Evolutionary conservation across 2,329 filamentous ascomycete genomes (phyloP).

Genomic region (Teratosphaeria viscida): DNA sequence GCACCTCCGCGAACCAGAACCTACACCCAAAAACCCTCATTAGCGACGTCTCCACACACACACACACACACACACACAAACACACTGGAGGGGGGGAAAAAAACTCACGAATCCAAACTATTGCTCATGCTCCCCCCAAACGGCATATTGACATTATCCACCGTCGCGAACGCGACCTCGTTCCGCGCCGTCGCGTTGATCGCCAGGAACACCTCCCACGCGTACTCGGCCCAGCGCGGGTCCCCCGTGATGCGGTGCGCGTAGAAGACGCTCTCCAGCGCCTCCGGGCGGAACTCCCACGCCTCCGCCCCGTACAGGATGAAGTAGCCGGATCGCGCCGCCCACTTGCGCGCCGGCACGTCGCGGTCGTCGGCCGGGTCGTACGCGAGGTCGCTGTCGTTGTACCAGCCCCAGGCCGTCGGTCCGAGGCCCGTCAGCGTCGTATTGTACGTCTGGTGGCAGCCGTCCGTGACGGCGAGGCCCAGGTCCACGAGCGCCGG

Average conservation of each 20-base stretch:
- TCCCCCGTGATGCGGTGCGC: conserved; percentile 8
- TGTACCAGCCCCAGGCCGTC: conserved; percentile 54
- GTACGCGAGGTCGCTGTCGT: conserved; percentile 8
- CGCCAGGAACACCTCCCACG: conserved; percentile 6
- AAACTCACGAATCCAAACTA: conserved; percentile 4
- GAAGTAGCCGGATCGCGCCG: conserved; percentile 9
- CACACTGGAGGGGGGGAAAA: background rate
- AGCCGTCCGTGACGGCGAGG: conserved; percentile 16
- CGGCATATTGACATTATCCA: conserved; percentile 6
- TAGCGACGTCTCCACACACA: background rate
- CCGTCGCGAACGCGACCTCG: conserved; percentile 4
- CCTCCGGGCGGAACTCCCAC: conserved; percentile 7
- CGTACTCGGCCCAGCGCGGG: conserved; percentile 24
- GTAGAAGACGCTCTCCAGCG: conserved; percentile 6
- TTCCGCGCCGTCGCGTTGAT: conserved; percentile 6
- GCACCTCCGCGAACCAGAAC: conserved; percentile 15
- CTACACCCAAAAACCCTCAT: conserved; percentile 1
- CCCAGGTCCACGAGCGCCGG: conserved; percentile 20
- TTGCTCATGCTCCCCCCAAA: conserved; percentile 6
- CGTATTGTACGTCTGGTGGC: conserved; percentile 23
- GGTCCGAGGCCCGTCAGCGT: conserved; percentile 42
- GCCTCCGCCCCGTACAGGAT: conserved; percentile 8
- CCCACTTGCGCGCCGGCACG: conserved; percentile 7
- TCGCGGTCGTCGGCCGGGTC: conserved; percentile 9
- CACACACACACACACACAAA: background rate